Base-by-base conservation (phyloP, 106 monocot genomes). In the Allium sativum region DNA sequence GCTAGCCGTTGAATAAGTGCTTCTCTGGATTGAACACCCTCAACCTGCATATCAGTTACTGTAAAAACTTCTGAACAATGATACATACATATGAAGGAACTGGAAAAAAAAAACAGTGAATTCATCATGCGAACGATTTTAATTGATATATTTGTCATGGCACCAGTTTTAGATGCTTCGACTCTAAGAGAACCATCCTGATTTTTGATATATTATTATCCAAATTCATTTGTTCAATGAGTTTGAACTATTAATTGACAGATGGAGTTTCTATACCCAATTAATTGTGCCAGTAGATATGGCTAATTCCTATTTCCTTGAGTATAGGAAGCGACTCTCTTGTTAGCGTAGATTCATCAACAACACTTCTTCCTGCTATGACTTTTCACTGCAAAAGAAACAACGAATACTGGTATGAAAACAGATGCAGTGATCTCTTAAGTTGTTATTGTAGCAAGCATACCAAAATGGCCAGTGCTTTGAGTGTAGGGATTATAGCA, bases 271-370 rank as follows among this genome's bases (percentile, higher is more conserved):
- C 55, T 41, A 51, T 98, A 98, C 96, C 96, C 96, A 98, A 72
- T 98, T 98, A 67, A 98, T 67, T 59, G 96, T 98, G 74, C 96
- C 96, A 64, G 96, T 75, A 73, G 85, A 98, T 69, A 98, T 84
- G 74, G 47, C 22, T 31, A 80, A 66, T 16, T n/a, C 96, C 96
- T 68, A 52, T 78, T 76, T 88, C 96, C 79, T 98, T 98, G 47
- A 82, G 70, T 57, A 98, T 88, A 46, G 88, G 96, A 73, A 91
- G 84, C 56, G 92, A 98, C 63, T 98, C 96, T 45, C 96, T 91
- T 17, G 96, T 92, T 43, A 98, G 96, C 96, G 92, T 98, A 14
- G 96, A 98, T 81, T 98, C 96, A 83, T 98, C 96, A 74, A 98
- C 92, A 71, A 88, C 85, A 83, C 96, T 92, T 78, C 78, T 88